These are phyloP conservation scores for Rhododendron mucronatum DNA, from an alignment of 148 eudicot genomes.

Conservation along the genomic window DNA sequence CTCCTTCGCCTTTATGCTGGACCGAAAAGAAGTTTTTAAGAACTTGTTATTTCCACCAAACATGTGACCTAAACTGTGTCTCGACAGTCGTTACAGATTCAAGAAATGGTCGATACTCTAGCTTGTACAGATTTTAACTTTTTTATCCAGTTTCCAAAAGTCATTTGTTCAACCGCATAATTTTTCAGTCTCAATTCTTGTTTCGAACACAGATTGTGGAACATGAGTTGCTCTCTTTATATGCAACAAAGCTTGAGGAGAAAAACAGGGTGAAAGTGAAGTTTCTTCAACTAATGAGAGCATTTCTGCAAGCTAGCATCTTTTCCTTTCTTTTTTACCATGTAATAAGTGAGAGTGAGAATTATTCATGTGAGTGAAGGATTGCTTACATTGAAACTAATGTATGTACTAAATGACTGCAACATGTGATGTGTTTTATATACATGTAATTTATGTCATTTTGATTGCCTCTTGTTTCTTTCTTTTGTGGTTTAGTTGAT, in stretches of 20 bases:
- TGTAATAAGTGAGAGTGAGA: not conserved
- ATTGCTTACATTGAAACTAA: not conserved
- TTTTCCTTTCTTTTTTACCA: not conserved
- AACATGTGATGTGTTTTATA: not conserved
- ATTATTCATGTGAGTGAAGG: not conserved
- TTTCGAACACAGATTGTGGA: not conserved
- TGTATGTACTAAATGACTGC: not conserved
- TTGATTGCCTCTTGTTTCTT: not conserved
- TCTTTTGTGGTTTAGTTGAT: not conserved
- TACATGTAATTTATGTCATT: not conserved
- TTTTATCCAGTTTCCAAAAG: not conserved
- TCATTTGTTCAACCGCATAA: not conserved
- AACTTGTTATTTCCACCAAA: not conserved
- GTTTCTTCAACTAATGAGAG: not conserved
- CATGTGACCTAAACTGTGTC: not conserved
- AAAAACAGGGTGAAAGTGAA: not conserved
- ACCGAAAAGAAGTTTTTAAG: not conserved
- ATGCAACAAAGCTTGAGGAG: not conserved
- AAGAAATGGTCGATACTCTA: not conserved
- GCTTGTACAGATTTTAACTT: not conserved
- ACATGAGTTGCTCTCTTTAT: not conserved
- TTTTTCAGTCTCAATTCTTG: not conserved
- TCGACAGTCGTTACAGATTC: no score
- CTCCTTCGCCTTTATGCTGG: not conserved
- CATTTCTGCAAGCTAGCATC: not conserved